Evolutionary conservation across 2,329 filamentous ascomycete species (phyloP).

Genomic region (Xylariaceae sp.): DNA sequence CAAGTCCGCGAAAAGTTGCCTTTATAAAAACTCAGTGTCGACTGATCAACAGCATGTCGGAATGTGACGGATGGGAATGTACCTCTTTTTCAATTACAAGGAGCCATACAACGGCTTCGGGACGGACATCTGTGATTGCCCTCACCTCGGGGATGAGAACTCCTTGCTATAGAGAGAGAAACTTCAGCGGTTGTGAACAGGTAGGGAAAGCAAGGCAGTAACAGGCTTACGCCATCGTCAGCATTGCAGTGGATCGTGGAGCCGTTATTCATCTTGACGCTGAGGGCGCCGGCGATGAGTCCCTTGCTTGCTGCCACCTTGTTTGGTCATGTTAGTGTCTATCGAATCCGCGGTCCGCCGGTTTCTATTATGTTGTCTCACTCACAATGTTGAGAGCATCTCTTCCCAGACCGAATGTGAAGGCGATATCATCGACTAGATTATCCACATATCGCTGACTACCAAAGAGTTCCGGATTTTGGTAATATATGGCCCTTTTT

Average conservation of each 20-base stretch:
- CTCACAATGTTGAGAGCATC: constrained; percentile 64
- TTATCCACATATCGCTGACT: constrained; percentile 63
- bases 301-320: constrained; percentile 72
- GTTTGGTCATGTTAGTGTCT: not conserved
- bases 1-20: constrained; percentile 70
- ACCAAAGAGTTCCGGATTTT: constrained; percentile 65
- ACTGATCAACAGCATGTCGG: not conserved
- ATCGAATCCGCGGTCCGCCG: no score
- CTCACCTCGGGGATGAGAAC: constrained; percentile 52
- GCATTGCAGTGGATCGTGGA: constrained; percentile 28
- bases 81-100: constrained; percentile 77
- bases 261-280: constrained; percentile 32
- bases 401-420: constrained; percentile 59
- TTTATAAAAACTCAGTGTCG: constrained; percentile 29
- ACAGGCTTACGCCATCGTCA: constrained; percentile 28
- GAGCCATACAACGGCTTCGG: constrained; percentile 54
- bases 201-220: not conserved
- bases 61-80: not conserved
- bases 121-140: constrained; percentile 45
- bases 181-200: not conserved
- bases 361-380: not conserved
- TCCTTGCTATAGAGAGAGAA: constrained; percentile 40
- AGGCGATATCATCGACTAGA: constrained; percentile 69
- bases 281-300: constrained; percentile 55
- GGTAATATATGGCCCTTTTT: constrained; percentile 73